These are phyloP conservation scores for Phytophthora europaea DNA, from an alignment of 352 stramenopile genomes.

Conservation along the genomic window DNA sequence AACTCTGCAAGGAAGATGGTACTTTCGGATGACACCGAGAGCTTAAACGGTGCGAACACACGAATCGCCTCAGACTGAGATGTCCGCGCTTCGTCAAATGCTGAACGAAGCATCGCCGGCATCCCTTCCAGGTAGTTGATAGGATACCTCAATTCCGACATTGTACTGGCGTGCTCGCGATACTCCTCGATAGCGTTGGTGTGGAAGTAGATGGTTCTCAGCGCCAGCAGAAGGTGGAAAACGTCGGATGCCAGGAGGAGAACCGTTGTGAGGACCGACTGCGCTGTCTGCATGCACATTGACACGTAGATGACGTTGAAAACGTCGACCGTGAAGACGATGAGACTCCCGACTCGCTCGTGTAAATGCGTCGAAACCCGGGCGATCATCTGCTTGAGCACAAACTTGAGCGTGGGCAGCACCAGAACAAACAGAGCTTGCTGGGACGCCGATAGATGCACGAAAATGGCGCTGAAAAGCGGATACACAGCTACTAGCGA, in stretches of 20 bases:
- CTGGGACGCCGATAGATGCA: neutral
- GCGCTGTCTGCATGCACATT: slow-evolving; percentile 36
- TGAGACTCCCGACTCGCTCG: slow-evolving; percentile 22
- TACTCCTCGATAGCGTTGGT: slow-evolving; percentile 3
- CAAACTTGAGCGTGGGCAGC: slow-evolving; percentile 25
- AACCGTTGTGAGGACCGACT: neutral
- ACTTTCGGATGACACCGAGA: neutral
- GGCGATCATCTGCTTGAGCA: slow-evolving; percentile 27
- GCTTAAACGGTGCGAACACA: neutral
- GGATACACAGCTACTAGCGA: slow-evolving; percentile 21
- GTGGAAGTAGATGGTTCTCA: slow-evolving; percentile 8
- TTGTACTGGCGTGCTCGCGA: neutral
- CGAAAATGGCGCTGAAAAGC: slow-evolving; percentile 21
- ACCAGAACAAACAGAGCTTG: slow-evolving; percentile 19
- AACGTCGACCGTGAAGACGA: slow-evolving; percentile 38
- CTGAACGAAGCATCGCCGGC: neutral
- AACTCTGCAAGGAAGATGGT: neutral
- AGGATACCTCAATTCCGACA: neutral
- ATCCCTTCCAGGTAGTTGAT: slow-evolving; percentile 8
- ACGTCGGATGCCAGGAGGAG: slow-evolving; percentile 11
- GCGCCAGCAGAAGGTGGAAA: slow-evolving; percentile 7
- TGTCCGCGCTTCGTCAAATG: neutral
- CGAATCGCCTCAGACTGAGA: slow-evolving; percentile 5
- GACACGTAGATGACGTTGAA: slow-evolving; percentile 42
- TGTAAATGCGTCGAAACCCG: slow-evolving; percentile 12